Conservation (phyloP, 148 eudicot species). For the Hydrangea macrophylla region DNA sequence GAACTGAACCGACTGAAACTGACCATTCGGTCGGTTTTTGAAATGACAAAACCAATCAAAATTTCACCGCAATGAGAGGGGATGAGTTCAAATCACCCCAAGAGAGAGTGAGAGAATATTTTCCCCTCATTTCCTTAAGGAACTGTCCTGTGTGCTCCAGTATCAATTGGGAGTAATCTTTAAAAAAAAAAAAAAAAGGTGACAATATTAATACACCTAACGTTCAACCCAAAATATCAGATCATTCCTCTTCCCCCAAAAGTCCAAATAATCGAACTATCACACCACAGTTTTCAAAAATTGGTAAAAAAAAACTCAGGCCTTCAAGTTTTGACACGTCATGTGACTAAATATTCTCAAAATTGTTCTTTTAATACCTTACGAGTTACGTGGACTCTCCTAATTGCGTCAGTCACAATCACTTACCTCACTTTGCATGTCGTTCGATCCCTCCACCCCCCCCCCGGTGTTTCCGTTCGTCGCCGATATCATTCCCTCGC, state of each 20-base stretch:
- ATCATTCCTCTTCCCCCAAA: not conserved
- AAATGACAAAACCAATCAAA: too few relatives aligned
- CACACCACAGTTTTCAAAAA: not conserved
- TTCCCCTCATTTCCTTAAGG: too few relatives aligned
- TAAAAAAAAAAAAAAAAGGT: too few relatives aligned
- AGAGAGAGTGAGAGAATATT: too few relatives aligned
- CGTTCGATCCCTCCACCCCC: not conserved
- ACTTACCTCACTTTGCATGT: not conserved
- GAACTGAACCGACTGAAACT: too few relatives aligned
- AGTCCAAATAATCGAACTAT: not conserved
- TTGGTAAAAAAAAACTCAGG: not conserved
- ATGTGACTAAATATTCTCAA: not conserved
- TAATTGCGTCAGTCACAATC: conserved; percentile 8
- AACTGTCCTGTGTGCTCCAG: too few relatives aligned
- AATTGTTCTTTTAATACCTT: not conserved
- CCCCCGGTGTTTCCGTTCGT: not conserved
- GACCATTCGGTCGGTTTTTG: too few relatives aligned
- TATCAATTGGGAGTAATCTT: too few relatives aligned
- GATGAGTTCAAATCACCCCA: too few relatives aligned
- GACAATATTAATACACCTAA: too few relatives aligned
- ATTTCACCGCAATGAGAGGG: too few relatives aligned
- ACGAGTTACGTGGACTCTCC: not conserved
- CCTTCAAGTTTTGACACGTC: not conserved
- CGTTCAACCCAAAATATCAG: too few relatives aligned
- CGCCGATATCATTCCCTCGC: not conserved